Evolutionary conservation across 495 filamentous ascomycete genomes (phyloP).

Genomic region (Xylaria telfairii): DNA sequence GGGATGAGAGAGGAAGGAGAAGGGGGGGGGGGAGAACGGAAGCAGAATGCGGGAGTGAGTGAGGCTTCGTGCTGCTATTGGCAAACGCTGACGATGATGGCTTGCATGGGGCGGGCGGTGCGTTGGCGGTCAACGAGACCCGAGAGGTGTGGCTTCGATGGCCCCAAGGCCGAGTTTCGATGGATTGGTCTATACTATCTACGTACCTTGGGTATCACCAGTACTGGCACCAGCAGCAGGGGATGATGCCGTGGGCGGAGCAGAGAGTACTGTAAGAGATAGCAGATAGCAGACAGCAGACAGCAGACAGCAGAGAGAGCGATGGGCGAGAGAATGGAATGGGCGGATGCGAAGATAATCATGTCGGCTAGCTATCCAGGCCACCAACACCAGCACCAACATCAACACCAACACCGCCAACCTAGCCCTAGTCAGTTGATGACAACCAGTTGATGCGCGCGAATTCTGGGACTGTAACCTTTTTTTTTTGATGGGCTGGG

Average conservation of each 20-base stretch:
- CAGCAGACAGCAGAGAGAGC: not conserved
- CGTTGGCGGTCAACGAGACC: slow-evolving; percentile 23
- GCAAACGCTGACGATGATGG: slow-evolving; percentile 22
- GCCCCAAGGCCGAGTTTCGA: not conserved
- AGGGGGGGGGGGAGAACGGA: not conserved
- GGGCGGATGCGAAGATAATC: slow-evolving; percentile 1
- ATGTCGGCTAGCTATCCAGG: not conserved
- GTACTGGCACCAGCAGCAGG: not conserved
- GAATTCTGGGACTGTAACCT: not conserved
- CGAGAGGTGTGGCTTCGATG: slow-evolving; percentile 13
- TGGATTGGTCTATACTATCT: not conserved
- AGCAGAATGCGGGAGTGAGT: slow-evolving; percentile 19
- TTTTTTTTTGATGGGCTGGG: slow-evolving; percentile 8
- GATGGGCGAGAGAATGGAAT: not conserved
- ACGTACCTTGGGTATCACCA: too few relatives aligned
- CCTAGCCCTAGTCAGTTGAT: not conserved
- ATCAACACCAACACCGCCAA: not conserved
- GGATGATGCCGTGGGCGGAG: not conserved
- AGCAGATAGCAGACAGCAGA: too few relatives aligned
- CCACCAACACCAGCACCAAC: not conserved
- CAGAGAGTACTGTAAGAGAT: not conserved
- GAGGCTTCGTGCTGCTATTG: slow-evolving; percentile 26
- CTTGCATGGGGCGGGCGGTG: slow-evolving; percentile 25
- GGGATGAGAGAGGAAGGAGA: not conserved
- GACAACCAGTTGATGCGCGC: slow-evolving; percentile 11